These are phyloP conservation scores for Acacia melanoxylon DNA, from an alignment of 306 rosid species.

Conservation along the genomic window DNA sequence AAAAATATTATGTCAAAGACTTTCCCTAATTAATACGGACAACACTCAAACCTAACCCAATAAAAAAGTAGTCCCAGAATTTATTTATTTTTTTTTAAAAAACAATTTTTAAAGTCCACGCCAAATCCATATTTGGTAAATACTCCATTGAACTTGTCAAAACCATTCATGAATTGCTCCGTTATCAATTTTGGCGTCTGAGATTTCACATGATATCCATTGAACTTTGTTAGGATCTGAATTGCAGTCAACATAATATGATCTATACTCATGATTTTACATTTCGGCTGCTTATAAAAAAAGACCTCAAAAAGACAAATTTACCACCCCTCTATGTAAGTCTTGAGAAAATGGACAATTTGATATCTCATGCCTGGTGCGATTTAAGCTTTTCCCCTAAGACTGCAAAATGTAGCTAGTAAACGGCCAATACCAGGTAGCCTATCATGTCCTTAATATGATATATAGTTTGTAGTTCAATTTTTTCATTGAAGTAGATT, in stretches of 20 bases:
- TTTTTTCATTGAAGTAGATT: too few relatives aligned
- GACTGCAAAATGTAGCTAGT: too few relatives aligned
- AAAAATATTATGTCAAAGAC: too few relatives aligned
- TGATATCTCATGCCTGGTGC: background rate
- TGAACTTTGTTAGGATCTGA: background rate
- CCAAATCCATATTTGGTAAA: background rate
- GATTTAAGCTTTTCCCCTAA: background rate
- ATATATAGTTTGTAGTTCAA: too few relatives aligned
- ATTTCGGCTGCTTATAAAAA: background rate
- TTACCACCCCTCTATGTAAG: too few relatives aligned
- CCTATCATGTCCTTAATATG: too few relatives aligned
- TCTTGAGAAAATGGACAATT: background rate
- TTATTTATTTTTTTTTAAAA: background rate
- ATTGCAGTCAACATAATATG: background rate
- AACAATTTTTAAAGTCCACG: background rate
- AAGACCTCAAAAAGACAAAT: background rate
- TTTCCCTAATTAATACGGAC: background rate
- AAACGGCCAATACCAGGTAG: too few relatives aligned
- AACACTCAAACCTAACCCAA: too few relatives aligned
- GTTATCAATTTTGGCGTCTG: background rate
- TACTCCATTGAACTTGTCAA: background rate
- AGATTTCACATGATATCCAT: background rate
- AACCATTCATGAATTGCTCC: background rate
- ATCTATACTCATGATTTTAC: background rate
- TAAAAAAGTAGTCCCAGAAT: too few relatives aligned